Evolutionary conservation across 2,329 filamentous ascomycete genomes (phyloP).

Genomic region (Penicillium sp.): DNA sequence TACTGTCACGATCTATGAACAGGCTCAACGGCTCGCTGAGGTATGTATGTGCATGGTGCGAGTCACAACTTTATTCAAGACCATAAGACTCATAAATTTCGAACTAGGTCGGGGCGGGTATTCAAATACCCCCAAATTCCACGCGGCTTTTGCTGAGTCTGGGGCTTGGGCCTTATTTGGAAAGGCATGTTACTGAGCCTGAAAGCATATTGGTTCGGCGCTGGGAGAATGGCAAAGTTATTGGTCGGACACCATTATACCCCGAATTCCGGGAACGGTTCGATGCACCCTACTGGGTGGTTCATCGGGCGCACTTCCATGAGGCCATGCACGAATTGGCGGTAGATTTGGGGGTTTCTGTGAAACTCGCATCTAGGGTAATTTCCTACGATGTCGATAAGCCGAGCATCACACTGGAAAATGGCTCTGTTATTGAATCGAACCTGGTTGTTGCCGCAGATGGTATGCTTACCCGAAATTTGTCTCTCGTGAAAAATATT

Average conservation of each 20-base stretch:
- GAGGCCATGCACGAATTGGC: conserved; percentile 18
- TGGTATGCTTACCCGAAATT: conserved; percentile 6
- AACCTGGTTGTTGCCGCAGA: conserved; percentile 29
- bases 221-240: conserved; percentile 37
- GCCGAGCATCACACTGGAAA: conserved; percentile 14
- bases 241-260: conserved; percentile 40
- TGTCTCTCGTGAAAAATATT: neutral
- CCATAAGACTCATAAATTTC: neutral
- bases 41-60: conserved; percentile 22
- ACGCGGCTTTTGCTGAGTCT: conserved; percentile 35
- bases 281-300: conserved; percentile 22
- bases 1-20: conserved; percentile 34
- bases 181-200: conserved; percentile 33
- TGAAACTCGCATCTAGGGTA: conserved; percentile 20
- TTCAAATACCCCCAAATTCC: conserved; percentile 47
- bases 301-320: conserved; percentile 35
- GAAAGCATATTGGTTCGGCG: conserved; percentile 40
- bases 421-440: conserved; percentile 3
- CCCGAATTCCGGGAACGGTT: conserved; percentile 38
- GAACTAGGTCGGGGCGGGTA: conserved; percentile 43
- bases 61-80: neutral
- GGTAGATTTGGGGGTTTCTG: conserved; percentile 19
- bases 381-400: conserved; percentile 14
- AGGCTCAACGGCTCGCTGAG: conserved; percentile 43
- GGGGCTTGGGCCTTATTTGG: conserved; percentile 35